Percentiles rank a stretch among this genome's conserved stretches.
Evolutionary conservation across 2,329 filamentous ascomycete species (phyloP).

Genomic region (Clonostachys solani): DNA sequence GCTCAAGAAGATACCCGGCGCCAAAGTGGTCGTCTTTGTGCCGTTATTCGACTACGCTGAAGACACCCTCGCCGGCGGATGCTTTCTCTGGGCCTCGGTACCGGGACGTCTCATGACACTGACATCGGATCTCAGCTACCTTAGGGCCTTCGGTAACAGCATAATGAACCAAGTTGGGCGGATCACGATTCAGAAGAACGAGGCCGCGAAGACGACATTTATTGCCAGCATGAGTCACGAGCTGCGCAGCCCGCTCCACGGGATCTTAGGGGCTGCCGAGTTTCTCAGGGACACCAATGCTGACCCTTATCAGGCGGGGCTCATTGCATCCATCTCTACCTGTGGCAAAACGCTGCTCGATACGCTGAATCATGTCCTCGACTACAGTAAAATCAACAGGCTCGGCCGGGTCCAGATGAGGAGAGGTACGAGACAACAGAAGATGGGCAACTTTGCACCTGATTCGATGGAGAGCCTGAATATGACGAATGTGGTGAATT

Average conservation of each 20-base stretch:
- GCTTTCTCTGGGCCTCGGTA: slow-evolving; percentile 26
- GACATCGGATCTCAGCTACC: slow-evolving; percentile 23
- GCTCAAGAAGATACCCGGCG: slow-evolving; percentile 23
- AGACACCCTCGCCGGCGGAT: slow-evolving; percentile 24
- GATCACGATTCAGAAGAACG: slow-evolving; percentile 45
- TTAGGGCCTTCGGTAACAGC: slow-evolving; percentile 17
- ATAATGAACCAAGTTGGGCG: slow-evolving; percentile 48
- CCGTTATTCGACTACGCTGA: slow-evolving; percentile 27
- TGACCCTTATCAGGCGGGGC: slow-evolving; percentile 30
- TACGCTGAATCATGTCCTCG: slow-evolving; percentile 43
- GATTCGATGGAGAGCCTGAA: slow-evolving; percentile 23
- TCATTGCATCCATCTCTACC: slow-evolving; percentile 37
- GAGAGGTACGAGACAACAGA: slow-evolving; percentile 10
- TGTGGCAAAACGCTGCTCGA: slow-evolving; percentile 44
- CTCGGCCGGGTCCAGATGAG: slow-evolving; percentile 18
- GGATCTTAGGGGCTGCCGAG: slow-evolving; percentile 48
- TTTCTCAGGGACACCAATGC: slow-evolving; percentile 38
- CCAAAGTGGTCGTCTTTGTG: slow-evolving; percentile 25
- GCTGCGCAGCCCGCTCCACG: slow-evolving; percentile 50
- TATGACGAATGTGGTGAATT: slow-evolving; percentile 21
- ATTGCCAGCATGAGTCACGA: slow-evolving; percentile 58
- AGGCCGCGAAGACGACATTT: slow-evolving; percentile 52
- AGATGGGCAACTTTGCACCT: slow-evolving; percentile 11
- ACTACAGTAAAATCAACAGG: slow-evolving; percentile 34
- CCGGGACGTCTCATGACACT: slow-evolving; percentile 26